These are phyloP conservation scores for Trichoderma atroviride DNA, from an alignment of 2,329 filamentous ascomycete genomes.

Conservation along the genomic window DNA sequence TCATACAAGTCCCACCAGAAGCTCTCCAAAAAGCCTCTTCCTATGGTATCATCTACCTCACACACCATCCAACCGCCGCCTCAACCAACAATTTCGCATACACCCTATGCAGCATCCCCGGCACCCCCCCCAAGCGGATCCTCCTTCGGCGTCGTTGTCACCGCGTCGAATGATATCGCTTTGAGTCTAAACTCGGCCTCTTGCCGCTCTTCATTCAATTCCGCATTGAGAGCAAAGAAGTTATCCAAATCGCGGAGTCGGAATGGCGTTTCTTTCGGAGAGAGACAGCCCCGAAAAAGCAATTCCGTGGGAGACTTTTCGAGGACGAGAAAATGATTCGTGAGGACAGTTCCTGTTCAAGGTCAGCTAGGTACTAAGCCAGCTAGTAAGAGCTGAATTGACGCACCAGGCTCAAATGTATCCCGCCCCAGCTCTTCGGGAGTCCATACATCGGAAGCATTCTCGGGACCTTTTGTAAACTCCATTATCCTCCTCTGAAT, in stretches of 20 bases:
- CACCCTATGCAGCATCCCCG: not conserved
- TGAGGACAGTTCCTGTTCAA: not conserved
- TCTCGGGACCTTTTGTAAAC: not conserved
- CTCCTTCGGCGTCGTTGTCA: conserved; percentile 1
- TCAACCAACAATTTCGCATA: conserved; percentile 3
- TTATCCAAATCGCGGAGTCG: not conserved
- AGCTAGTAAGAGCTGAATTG: no score
- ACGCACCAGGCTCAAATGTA: not conserved
- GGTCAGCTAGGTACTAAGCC: not conserved
- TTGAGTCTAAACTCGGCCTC: conserved; percentile 3
- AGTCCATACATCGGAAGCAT: not conserved
- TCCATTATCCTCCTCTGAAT: conserved; percentile 11
- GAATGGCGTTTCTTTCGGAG: not conserved
- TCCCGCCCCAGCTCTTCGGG: not conserved
- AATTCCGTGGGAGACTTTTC: not conserved
- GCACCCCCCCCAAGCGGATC: conserved; percentile 9
- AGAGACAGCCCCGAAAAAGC: not conserved
- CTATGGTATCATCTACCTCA: not conserved
- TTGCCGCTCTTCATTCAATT: not conserved
- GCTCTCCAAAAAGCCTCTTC: not conserved
- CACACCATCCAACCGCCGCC: not conserved
- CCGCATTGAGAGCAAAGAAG: not conserved
- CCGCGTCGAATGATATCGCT: not conserved
- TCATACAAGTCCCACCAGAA: not conserved
- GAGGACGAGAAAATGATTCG: conserved; percentile 2